Conservation (phyloP, 2,329 filamentous ascomycete species). For the Aschersonia sp. region DNA sequence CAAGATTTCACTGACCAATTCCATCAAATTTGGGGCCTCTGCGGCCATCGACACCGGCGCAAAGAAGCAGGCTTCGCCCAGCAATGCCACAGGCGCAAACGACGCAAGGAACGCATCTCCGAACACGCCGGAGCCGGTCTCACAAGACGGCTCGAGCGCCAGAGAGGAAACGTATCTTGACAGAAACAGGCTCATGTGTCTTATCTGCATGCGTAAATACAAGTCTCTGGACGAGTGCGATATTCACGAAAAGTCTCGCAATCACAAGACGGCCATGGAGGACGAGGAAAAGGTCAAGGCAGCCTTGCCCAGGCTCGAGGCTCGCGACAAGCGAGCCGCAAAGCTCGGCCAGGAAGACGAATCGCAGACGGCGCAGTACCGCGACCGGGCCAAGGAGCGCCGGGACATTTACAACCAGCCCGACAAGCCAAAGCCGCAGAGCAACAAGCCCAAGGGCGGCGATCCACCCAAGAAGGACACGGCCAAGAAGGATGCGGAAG, state of each 20-base stretch:
- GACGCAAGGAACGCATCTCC: background rate
- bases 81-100: background rate
- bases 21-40: constrained; percentile 1
- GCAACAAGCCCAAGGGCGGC: constrained; percentile 21
- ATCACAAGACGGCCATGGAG: constrained; percentile 24
- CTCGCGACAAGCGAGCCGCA: constrained; percentile 20
- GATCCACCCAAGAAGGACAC: constrained; percentile 2
- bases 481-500: constrained; percentile 8
- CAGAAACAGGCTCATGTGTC: constrained; percentile 29
- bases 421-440: constrained; percentile 28
- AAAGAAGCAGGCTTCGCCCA: background rate
- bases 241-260: constrained; percentile 26
- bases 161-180: constrained; percentile 40
- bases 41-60: background rate
- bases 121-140: background rate
- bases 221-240: constrained; percentile 26
- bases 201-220: constrained; percentile 32
- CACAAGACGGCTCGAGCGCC: background rate
- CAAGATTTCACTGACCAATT: constrained; percentile 16
- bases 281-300: constrained; percentile 33
- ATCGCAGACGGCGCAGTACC: constrained; percentile 26
- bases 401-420: constrained; percentile 48
- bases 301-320: constrained; percentile 24
- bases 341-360: constrained; percentile 12
- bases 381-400: constrained; percentile 55